Base-by-base conservation (phyloP, 1,139 yeast species). In the Kazachstania sp. region DNA sequence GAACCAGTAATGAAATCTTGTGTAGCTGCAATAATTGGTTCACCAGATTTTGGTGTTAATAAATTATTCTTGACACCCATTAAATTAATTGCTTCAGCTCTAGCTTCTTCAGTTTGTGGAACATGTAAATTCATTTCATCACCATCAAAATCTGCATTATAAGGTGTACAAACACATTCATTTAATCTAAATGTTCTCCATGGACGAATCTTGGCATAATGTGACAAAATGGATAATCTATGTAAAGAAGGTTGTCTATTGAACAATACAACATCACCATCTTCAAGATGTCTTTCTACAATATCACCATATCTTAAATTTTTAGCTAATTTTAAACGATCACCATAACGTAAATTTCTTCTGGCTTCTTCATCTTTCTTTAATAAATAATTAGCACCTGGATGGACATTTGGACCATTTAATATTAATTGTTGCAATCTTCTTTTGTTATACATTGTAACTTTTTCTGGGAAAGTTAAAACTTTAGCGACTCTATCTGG, bases 91-190 rank as follows among this genome's bases (percentile, higher is more conserved):
- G 98, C 98, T 68, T 94, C 98, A 0, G 98, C 95, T 57, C 98
- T 75, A 1, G 98, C 98, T 68, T 94, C 99, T 68, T 94, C 98
- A 0, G 98, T 92, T 69, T 94, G 99, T 2, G 98, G 98, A 40
- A 94, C 98, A 64, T 94, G 99, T 64, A 94, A 74, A 67, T 94
- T 94, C 99, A 94, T 94, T 69, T 94, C 99, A 69, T 94, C 99
- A 67, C 99, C 99, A 68, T 94, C 99, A 64, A 94, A 94, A 77
- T 94, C 99, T 39, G 99, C 99, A 67, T 94, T 94, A 70, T 92
- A 94, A 1, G 98, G 98, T 0, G 98, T 92, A 73, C 99, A 94
- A 15, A 92, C 98, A 83, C 99, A 94, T 68, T 94, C 99, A 63
- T 94, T 94, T 58, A 94, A 76, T 57, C 99, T 75, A 71, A 94